phyloP scores from a whole-genome alignment of 495 filamentous ascomycete species.

The Penicillium malachiteum region DNA sequence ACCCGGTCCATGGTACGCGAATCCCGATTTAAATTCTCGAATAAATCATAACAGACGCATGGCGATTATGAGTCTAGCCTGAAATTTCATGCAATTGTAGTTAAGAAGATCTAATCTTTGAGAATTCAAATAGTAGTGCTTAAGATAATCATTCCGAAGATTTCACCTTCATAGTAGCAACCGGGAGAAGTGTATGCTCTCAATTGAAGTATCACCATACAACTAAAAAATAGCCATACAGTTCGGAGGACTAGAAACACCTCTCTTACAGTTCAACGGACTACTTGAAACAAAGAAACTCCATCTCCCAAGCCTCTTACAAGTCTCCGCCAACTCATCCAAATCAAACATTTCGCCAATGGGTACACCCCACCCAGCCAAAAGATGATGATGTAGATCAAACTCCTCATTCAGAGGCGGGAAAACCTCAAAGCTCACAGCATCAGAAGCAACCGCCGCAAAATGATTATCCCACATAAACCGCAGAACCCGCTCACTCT shows the following conservation, averaged over 20 bases:
- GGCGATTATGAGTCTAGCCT: not conserved
- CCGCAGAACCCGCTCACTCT: slow-evolving; percentile 62
- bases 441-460: slow-evolving; percentile 62
- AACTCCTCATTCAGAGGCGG: slow-evolving; percentile 51
- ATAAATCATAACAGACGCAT: too few species aligned
- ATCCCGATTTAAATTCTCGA: not conserved
- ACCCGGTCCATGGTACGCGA: slow-evolving; percentile 9
- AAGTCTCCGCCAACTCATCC: slow-evolving; percentile 53
- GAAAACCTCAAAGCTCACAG: slow-evolving; percentile 66
- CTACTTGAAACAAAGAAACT: slow-evolving; percentile 70
- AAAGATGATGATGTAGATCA: slow-evolving; percentile 63
- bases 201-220: not conserved
- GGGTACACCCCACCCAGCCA: slow-evolving; percentile 67
- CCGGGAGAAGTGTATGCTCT: not conserved
- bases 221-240: slow-evolving; percentile 49
- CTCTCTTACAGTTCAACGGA: slow-evolving; percentile 54
- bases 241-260: slow-evolving; percentile 48
- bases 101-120: not conserved
- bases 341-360: slow-evolving; percentile 67
- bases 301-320: slow-evolving; percentile 58
- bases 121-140: too few species aligned
- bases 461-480: slow-evolving; percentile 73
- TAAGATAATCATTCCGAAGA: not conserved
- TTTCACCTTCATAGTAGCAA: too few species aligned
- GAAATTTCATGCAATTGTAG: not conserved